phyloP scores from a whole-genome alignment of 495 filamentous ascomycete species.

The Penicillium flavigenum region DNA sequence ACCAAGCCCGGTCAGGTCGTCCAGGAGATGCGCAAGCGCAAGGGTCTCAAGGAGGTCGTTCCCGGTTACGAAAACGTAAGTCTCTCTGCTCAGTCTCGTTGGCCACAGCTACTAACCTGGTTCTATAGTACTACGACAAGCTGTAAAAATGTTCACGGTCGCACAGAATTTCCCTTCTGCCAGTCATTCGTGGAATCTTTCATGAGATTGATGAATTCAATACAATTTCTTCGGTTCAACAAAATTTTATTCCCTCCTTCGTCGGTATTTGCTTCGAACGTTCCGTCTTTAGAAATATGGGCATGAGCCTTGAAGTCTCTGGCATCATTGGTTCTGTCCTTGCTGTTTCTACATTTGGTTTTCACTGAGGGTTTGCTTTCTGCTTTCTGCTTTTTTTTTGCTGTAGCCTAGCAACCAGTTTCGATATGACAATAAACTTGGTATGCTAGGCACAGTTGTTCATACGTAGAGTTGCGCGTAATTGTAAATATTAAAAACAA shows the following conservation, averaged over 20 bases:
- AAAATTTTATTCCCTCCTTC: conserved; percentile 29
- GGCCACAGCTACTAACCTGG: conserved; percentile 52
- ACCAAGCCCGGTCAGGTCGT: conserved; percentile 86
- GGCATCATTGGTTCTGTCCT: conserved; percentile 26
- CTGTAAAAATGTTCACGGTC: conserved; percentile 63
- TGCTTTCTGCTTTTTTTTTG: conserved; percentile 11
- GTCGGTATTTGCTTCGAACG: conserved; percentile 19
- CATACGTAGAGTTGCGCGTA: background rate
- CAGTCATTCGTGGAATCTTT: conserved; percentile 43
- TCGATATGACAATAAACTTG: conserved; percentile 40
- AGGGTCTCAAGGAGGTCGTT: conserved; percentile 96
- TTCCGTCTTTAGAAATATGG: conserved; percentile 23
- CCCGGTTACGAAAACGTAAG: conserved; percentile 92
- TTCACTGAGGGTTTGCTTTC: conserved; percentile 7
- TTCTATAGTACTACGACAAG: conserved; percentile 93
- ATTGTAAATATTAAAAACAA: background rate
- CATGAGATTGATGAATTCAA: conserved; percentile 55
- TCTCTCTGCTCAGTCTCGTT: conserved; percentile 23
- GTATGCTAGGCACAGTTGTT: conserved; percentile 24
- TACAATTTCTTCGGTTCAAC: conserved; percentile 47
- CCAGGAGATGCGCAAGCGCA: conserved; percentile 91
- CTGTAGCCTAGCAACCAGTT: conserved; percentile 31
- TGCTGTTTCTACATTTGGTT: conserved; percentile 24
- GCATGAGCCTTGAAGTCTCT: background rate
- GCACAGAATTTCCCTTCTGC: conserved; percentile 34